Evolutionary conservation across 768 basidiomycete species (phyloP).

Genomic region (Mycena maculata): DNA sequence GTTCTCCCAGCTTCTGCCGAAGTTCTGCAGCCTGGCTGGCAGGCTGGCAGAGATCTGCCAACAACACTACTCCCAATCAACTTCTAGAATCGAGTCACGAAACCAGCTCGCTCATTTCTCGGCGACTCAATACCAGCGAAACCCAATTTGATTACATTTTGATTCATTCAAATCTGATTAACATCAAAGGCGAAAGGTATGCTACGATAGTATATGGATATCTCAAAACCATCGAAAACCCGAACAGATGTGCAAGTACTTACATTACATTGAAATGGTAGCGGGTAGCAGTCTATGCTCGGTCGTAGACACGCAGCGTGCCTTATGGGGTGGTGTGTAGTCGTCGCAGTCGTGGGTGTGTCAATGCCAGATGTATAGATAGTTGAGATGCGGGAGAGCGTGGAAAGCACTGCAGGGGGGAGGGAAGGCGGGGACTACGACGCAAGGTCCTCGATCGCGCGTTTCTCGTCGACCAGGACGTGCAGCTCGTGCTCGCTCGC

Average conservation of each 20-base stretch:
- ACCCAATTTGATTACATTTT: no score
- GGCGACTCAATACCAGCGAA: no score
- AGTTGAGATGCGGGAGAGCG: not conserved
- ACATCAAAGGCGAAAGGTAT: constrained; percentile 19
- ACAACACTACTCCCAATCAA: no score
- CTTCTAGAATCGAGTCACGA: no score
- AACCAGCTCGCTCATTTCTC: no score
- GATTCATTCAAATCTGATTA: not conserved
- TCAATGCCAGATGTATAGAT: constrained; percentile 8
- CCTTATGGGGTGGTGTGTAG: not conserved
- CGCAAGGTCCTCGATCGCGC: constrained; percentile 50
- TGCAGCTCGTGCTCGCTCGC: constrained; percentile 60
- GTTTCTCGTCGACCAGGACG: constrained; percentile 69
- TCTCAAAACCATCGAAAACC: constrained; percentile 24
- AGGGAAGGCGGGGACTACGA: constrained; percentile 3
- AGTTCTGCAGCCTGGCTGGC: no score
- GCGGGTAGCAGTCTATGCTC: constrained; percentile 29
- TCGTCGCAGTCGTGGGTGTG: constrained; percentile 13
- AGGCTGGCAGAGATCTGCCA: no score
- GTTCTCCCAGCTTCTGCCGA: no score
- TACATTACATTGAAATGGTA: constrained; percentile 18
- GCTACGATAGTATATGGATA: constrained; percentile 26
- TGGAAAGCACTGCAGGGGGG: constrained; percentile 1
- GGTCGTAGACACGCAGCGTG: constrained; percentile 7
- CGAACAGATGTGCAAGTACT: no score